phyloP scores from a whole-genome alignment of 768 basidiomycete genomes.

The Xerocomus spinulosus region DNA sequence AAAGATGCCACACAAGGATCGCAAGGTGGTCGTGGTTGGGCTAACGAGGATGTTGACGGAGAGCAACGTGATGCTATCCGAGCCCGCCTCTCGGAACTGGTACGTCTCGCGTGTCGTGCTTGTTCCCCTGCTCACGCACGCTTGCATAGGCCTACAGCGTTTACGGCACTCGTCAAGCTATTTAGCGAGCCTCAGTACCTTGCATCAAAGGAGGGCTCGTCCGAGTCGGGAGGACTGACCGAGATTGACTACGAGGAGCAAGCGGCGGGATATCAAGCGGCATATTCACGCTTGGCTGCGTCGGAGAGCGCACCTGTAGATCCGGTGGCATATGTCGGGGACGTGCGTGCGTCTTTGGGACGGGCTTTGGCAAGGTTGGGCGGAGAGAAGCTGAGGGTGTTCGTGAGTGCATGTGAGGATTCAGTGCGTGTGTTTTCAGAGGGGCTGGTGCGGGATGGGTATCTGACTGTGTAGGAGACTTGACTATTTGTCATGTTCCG shows the following conservation, averaged over 20 bases:
- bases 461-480: slow-evolving; percentile 16
- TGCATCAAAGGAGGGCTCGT: slow-evolving; percentile 46
- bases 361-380: slow-evolving; percentile 31
- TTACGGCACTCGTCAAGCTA: slow-evolving; percentile 69
- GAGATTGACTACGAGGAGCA: slow-evolving; percentile 90
- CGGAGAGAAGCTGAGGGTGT: slow-evolving; percentile 14
- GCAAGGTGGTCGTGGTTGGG: slow-evolving; percentile 81
- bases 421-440: slow-evolving; percentile 30
- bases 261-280: slow-evolving; percentile 86
- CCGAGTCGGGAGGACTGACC: slow-evolving; percentile 44
- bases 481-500: no score
- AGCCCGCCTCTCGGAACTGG: slow-evolving; percentile 65
- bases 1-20: slow-evolving; percentile 75
- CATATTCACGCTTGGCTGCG: slow-evolving; percentile 88
- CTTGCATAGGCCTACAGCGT: slow-evolving; percentile 56
- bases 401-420: slow-evolving; percentile 23
- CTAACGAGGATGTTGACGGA: slow-evolving; percentile 74
- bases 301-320: slow-evolving; percentile 57
- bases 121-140: not conserved
- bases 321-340: slow-evolving; percentile 54
- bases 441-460: slow-evolving; percentile 30
- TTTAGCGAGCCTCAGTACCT: slow-evolving; percentile 77
- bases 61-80: slow-evolving; percentile 63
- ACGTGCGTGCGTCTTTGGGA: slow-evolving; percentile 53
- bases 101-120: slow-evolving; percentile 23